These are phyloP conservation scores for Cryphonectria nitschkei DNA, from an alignment of 2,329 filamentous ascomycete species.

Conservation along the genomic window DNA sequence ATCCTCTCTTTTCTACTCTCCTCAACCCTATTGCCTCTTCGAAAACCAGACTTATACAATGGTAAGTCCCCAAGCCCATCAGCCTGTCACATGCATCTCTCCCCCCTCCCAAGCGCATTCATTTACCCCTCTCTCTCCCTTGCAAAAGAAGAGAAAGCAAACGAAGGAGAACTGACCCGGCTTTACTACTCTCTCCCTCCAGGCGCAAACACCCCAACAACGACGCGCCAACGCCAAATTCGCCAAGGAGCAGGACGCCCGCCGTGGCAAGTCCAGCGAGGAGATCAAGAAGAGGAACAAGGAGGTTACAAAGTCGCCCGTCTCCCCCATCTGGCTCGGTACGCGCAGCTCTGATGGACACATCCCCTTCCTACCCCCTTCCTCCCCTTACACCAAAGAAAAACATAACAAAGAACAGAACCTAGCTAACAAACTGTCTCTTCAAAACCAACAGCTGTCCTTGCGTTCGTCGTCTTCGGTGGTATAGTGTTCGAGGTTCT, in stretches of 20 bases:
- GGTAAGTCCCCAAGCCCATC: constrained; percentile 16
- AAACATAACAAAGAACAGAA: background rate
- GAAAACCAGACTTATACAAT: constrained; percentile 12
- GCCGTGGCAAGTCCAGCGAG: constrained; percentile 73
- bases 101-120: background rate
- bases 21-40: background rate
- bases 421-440: constrained; percentile 21
- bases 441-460: constrained; percentile 46
- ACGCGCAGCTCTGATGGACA: constrained; percentile 30
- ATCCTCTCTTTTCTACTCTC: background rate
- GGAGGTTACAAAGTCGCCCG: constrained; percentile 61
- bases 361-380: too few species aligned
- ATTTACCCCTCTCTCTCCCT: background rate
- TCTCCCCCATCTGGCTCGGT: constrained; percentile 69
- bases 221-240: constrained; percentile 81
- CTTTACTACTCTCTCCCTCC: constrained; percentile 11
- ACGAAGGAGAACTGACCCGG: background rate
- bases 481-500: constrained; percentile 62
- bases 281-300: constrained; percentile 65
- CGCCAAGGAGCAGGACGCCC: constrained; percentile 71
- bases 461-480: constrained; percentile 65
- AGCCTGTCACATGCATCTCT: background rate
- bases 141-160: background rate
- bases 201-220: constrained; percentile 86
- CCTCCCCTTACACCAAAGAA: background rate